Conservation (phyloP, 371 early-diverging fungal species). For the Mortierella sp. region DNA sequence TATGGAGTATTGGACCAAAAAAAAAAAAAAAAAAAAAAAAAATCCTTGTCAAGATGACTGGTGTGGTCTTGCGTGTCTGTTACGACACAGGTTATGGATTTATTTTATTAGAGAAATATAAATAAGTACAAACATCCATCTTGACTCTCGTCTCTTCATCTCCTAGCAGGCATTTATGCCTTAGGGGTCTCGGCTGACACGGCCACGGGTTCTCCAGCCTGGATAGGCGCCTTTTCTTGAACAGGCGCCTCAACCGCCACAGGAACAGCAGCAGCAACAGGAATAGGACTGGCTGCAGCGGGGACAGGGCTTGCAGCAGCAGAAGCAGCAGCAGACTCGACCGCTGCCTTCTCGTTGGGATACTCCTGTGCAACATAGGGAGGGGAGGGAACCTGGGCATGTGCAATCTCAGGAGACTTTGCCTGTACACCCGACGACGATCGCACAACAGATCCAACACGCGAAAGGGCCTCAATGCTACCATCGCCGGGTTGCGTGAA, state of each 20-base stretch:
- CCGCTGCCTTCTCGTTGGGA: conserved; percentile 2
- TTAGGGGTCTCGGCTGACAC: not conserved
- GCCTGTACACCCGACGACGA: conserved; percentile 24
- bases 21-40: too few relatives aligned
- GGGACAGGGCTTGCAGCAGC: not conserved
- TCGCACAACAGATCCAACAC: conserved; percentile 26
- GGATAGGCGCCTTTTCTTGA: not conserved
- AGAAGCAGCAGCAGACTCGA: conserved; percentile 9
- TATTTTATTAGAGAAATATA: too few relatives aligned
- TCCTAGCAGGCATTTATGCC: too few relatives aligned
- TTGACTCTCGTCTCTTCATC: too few relatives aligned
- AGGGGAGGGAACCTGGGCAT: conserved; percentile 22
- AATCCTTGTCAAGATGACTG: too few relatives aligned
- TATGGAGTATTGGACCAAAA: too few relatives aligned
- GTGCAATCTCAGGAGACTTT: conserved; percentile 12
- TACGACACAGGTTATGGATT: too few relatives aligned
- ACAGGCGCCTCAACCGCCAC: not conserved
- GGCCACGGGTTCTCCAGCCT: not conserved
- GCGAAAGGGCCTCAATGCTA: conserved; percentile 21
- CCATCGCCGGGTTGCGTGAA: conserved; percentile 37
- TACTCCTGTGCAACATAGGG: conserved; percentile 31
- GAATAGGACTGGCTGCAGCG: too few relatives aligned
- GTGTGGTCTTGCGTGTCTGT: too few relatives aligned
- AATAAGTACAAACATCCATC: too few relatives aligned
- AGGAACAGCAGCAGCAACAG: not conserved